These are phyloP conservation scores for Tolypocladium tropicale DNA, from an alignment of 2,329 filamentous ascomycete species.

Conservation along the genomic window DNA sequence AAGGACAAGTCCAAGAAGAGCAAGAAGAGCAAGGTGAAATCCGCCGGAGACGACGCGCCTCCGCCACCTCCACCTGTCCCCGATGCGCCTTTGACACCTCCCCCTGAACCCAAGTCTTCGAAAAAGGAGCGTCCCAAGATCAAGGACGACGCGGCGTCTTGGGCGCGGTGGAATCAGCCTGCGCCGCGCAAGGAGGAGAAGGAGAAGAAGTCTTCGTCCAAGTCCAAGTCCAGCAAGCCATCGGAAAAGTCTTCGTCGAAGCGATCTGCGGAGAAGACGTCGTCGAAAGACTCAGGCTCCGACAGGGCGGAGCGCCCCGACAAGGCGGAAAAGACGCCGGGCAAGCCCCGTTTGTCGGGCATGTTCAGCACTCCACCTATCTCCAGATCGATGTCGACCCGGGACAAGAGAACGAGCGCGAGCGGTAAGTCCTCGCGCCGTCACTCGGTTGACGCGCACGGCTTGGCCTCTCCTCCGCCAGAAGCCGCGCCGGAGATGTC, in stretches of 20 bases:
- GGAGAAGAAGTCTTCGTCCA: slow-evolving; percentile 45
- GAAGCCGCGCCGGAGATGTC: slow-evolving; percentile 57
- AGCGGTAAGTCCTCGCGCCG: slow-evolving; percentile 57
- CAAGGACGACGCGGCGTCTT: slow-evolving; percentile 59
- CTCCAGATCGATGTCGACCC: slow-evolving; percentile 58
- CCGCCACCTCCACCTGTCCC: slow-evolving; percentile 27
- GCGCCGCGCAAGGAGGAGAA: slow-evolving; percentile 31
- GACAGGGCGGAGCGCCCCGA: slow-evolving; percentile 52
- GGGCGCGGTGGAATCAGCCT: slow-evolving; percentile 65
- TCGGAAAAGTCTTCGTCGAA: slow-evolving; percentile 48
- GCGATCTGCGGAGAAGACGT: slow-evolving; percentile 41
- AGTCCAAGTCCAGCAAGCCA: slow-evolving; percentile 54
- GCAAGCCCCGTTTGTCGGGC: slow-evolving; percentile 46
- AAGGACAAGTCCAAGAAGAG: slow-evolving; percentile 23
- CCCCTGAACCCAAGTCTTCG: slow-evolving; percentile 45
- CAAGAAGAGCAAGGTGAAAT: slow-evolving; percentile 23
- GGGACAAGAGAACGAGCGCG: slow-evolving; percentile 48
- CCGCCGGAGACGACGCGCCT: slow-evolving; percentile 4
- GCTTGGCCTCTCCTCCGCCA: slow-evolving; percentile 61
- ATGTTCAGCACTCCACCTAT: slow-evolving; percentile 60
- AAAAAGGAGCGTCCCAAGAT: slow-evolving; percentile 72
- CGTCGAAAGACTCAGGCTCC: slow-evolving; percentile 61
- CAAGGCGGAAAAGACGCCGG: slow-evolving; percentile 33
- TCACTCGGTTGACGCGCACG: slow-evolving; percentile 55
- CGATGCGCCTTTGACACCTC: slow-evolving; percentile 38